A percentile compares a stretch with the other conserved stretches of the same genome.
phyloP scores from a whole-genome alignment of 2,329 filamentous ascomycete genomes.

The Claviceps africana region DNA sequence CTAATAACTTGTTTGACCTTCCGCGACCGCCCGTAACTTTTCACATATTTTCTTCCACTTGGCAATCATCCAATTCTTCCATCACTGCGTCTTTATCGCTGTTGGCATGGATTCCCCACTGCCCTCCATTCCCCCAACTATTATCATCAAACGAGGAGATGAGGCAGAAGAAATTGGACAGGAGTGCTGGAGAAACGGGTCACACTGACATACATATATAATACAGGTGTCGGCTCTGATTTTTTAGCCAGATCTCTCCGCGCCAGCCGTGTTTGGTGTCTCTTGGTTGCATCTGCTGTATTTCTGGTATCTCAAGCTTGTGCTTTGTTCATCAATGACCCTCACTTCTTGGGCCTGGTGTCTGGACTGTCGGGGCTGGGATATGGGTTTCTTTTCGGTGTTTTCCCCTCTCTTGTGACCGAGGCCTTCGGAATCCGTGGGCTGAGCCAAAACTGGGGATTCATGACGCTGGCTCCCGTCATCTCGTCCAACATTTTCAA shows the following conservation, averaged over 20 bases:
- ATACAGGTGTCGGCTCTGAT: slow-evolving; percentile 71
- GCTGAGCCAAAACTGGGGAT: slow-evolving; percentile 89
- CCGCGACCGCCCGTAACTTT: not conserved
- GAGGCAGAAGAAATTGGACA: no score
- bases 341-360: slow-evolving; percentile 60
- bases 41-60: not conserved
- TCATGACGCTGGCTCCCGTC: slow-evolving; percentile 81
- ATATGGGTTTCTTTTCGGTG: slow-evolving; percentile 89
- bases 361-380: slow-evolving; percentile 75
- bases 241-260: slow-evolving; percentile 69
- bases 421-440: slow-evolving; percentile 85
- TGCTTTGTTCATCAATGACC: slow-evolving; percentile 62
- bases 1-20: not conserved
- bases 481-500: slow-evolving; percentile 87
- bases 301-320: slow-evolving; percentile 70
- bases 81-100: not conserved
- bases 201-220: not conserved
- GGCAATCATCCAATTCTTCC: not conserved
- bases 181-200: not conserved
- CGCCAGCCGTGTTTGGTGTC: slow-evolving; percentile 80
- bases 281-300: slow-evolving; percentile 61
- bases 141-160: not conserved
- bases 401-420: slow-evolving; percentile 77
- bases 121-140: not conserved
- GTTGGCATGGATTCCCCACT: no score